These are phyloP conservation scores for Microbotryum violaceum DNA, from an alignment of 1,284 basidiomycete genomes.

Conservation along the genomic window DNA sequence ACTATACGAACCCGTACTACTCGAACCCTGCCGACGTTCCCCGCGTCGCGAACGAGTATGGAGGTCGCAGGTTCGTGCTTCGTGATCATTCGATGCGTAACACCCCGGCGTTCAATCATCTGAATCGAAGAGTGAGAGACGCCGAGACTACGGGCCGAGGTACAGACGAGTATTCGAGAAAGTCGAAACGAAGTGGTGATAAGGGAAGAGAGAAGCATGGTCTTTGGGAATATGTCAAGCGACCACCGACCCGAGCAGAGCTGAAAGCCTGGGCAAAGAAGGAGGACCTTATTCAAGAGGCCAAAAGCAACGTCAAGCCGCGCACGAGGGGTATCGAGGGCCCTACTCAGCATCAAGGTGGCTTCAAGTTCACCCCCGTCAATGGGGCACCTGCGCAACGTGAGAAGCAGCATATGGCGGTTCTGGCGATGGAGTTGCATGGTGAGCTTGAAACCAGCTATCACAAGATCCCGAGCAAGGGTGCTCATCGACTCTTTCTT, in stretches of 20 bases:
- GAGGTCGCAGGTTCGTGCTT: constrained; percentile 64
- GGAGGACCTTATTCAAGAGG: constrained; percentile 32
- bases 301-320: constrained; percentile 26
- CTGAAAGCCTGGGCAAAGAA: constrained; percentile 51
- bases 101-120: constrained; percentile 36
- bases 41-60: constrained; percentile 58
- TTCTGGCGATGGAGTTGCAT: constrained; percentile 75
- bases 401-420: constrained; percentile 67
- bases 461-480: too few relatives aligned
- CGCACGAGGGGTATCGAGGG: constrained; percentile 50
- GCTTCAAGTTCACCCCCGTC: constrained; percentile 54
- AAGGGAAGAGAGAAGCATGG: constrained; percentile 7
- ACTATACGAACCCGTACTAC: constrained; percentile 73
- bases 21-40: constrained; percentile 63
- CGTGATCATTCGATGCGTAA: constrained; percentile 45
- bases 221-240: constrained; percentile 71
- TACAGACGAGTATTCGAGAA: not conserved
- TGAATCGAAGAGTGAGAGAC: not conserved
- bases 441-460: constrained; percentile 47
- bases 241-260: constrained; percentile 55
- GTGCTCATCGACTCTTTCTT: not conserved
- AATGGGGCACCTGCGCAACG: constrained; percentile 46
- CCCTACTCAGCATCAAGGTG: constrained; percentile 64
- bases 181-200: too few relatives aligned
- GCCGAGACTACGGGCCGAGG: not conserved